Conservation (phyloP, 2,329 filamentous ascomycete species). For the Sporothrix mexicana region DNA sequence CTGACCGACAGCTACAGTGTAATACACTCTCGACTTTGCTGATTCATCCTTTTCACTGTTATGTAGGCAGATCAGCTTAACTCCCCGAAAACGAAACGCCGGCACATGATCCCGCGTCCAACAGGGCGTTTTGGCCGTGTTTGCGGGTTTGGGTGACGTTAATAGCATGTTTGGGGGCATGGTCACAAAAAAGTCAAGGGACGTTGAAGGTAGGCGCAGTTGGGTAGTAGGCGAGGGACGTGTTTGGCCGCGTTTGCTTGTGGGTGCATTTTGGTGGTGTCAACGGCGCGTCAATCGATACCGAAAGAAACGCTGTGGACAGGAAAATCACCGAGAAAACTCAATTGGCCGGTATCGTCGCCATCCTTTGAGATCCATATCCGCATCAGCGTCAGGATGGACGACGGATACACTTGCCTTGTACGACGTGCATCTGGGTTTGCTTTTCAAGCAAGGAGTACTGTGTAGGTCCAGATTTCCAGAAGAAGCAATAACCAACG, state of each 20-base stretch:
- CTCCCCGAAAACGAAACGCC: neutral
- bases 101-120: slow-evolving; percentile 18
- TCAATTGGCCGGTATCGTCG: neutral
- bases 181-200: too few species aligned
- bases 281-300: too few species aligned
- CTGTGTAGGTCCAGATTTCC: neutral
- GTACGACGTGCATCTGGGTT: neutral
- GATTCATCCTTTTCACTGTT: neutral
- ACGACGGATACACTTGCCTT: too few species aligned
- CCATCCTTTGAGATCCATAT: neutral
- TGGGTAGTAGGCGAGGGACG: neutral
- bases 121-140: neutral
- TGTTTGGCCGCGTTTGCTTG: neutral
- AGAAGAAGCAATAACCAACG: neutral
- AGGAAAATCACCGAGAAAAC: neutral
- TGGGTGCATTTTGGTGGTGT: too few species aligned
- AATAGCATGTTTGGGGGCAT: neutral
- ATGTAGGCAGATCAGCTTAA: neutral
- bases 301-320: too few species aligned
- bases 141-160: neutral
- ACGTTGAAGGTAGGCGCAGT: neutral
- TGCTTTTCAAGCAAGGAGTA: neutral
- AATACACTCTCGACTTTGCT: neutral
- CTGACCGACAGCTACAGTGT: neutral
- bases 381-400: neutral